phyloP scores from a whole-genome alignment of 2,329 filamentous ascomycete genomes.

The Phialophora macrospora region DNA sequence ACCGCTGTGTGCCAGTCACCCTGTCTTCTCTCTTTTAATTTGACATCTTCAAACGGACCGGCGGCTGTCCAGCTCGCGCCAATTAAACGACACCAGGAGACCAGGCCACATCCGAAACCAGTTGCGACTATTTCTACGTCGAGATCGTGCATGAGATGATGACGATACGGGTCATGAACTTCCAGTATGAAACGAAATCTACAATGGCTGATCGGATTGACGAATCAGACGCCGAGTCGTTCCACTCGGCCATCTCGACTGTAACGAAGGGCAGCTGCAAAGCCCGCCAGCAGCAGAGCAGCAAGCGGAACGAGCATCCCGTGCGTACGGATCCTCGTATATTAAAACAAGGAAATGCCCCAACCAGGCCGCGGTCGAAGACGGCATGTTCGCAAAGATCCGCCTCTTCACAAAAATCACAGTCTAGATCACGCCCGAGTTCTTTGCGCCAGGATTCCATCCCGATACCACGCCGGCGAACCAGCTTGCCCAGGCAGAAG shows the following conservation, averaged over 20 bases:
- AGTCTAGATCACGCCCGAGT: constrained; percentile 3
- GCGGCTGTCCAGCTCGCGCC: neutral
- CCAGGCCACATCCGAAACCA: constrained; percentile 4
- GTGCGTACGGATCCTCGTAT: neutral
- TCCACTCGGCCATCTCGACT: constrained; percentile 33
- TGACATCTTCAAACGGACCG: constrained; percentile 1
- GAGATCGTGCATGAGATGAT: constrained; percentile 12
- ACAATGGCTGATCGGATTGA: constrained; percentile 2
- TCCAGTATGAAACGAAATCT: constrained; percentile 11
- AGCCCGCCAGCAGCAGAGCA: neutral
- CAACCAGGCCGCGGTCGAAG: constrained; percentile 5
- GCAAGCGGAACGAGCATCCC: neutral
- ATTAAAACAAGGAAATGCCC: constrained; percentile 3
- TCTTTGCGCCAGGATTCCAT: constrained; percentile 17
- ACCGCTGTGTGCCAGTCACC: constrained; percentile 7
- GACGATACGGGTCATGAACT: constrained; percentile 25
- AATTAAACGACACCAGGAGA: neutral
- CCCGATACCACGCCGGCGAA: constrained; percentile 22
- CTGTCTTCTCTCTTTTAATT: neutral
- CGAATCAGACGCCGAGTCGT: constrained; percentile 33
- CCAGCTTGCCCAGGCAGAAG: constrained; percentile 17
- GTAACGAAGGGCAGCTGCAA: constrained; percentile 3
- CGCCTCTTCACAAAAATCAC: neutral
- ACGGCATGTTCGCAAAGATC: constrained; percentile 7
- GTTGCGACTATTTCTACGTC: neutral